Base-by-base conservation (phyloP, 192 early-diverging fungal genomes). In the Coemansia asiatica region DNA sequence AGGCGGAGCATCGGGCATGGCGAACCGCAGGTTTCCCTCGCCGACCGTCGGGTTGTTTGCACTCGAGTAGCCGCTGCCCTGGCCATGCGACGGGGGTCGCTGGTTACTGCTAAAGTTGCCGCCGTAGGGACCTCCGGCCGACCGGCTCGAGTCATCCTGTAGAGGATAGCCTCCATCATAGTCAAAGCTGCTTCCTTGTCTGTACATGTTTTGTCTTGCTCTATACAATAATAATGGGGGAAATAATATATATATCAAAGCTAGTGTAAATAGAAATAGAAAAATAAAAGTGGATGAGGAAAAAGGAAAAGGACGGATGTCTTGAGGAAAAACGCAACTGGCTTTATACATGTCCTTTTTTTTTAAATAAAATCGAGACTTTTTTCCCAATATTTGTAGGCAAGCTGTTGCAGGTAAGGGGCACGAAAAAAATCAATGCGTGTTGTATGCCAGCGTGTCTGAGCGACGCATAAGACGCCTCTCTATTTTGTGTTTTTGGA, bases 21-120 rank as follows among this genome's bases (percentile, higher is more conserved):
- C n/a, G 55, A 49, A 57, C 15, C 50, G 33, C 54, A 64, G 25
- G 1, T 48, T 48, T 8, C 76, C 76, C 7, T 28, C 27, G 16
- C 76, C 76, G 6, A 79, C 76, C 6, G 67, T 21, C 9, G 76
- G 70, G 56, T 79, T 79, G 60, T 75, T 75, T 6, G 19, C 8
- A 1, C n/a, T 3, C 40, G 60, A 61, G 46, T 66, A 67, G 15
- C 59, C 31, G 38, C 27, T 21, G 55, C 12, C 22, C 50, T 4
- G 6, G 50, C 22, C 2, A 6, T 53, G 21, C 21, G 50, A 2
- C 22, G 22, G 50, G 19, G 22, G 50, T 27, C 50, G 5, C 21
- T 53, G 50, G 50, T 53, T 44, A 18, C 16, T 44, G 40, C 40
- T 15, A 13, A 13, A 13, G 13, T 31, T 56, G 25, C 54, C 54